phyloP scores from a whole-genome alignment of 805 yeast species.

The Starmerella potacharoeniae region DNA sequence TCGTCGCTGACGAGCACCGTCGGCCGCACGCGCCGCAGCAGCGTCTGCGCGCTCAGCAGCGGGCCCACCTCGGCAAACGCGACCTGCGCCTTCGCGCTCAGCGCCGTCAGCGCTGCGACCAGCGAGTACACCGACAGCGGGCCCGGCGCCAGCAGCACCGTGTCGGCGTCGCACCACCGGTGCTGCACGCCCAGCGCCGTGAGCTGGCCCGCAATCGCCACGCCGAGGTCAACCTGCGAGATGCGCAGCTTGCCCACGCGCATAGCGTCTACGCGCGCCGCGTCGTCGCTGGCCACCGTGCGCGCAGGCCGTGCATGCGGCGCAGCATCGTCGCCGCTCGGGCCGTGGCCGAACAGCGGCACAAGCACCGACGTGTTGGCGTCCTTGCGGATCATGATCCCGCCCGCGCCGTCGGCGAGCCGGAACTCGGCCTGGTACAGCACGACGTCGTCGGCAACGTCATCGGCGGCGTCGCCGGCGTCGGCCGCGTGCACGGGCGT shows the following conservation, averaged over 20 bases:
- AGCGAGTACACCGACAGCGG: constrained; percentile 23
- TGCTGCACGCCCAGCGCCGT: constrained; percentile 26
- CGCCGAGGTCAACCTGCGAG: constrained; percentile 25
- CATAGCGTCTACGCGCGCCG: not conserved
- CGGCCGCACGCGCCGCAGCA: constrained; percentile 22
- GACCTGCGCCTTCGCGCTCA: constrained; percentile 22
- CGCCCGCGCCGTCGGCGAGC: constrained; percentile 9
- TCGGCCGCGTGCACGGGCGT: not conserved
- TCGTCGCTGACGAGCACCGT: constrained; percentile 28
- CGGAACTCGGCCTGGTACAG: constrained; percentile 8
- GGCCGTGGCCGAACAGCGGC: constrained; percentile 7
- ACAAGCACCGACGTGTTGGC: constrained; percentile 6
- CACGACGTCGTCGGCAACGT: not conserved
- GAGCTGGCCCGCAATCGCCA: constrained; percentile 31
- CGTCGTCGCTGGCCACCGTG: not conserved
- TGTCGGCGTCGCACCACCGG: constrained; percentile 25
- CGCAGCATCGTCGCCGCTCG: not conserved
- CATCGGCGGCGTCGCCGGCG: not conserved
- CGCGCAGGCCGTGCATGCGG: not conserved
- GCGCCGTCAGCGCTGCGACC: constrained; percentile 26
- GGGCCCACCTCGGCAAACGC: constrained; percentile 19
- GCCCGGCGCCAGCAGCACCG: constrained; percentile 26
- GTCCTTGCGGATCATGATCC: constrained; percentile 6
- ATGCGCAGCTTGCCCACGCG: constrained; percentile 4
- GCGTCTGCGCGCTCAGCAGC: constrained; percentile 18